Conservation (phyloP, 352 stramenopile genomes). For the Pythium brassicae region DNA sequence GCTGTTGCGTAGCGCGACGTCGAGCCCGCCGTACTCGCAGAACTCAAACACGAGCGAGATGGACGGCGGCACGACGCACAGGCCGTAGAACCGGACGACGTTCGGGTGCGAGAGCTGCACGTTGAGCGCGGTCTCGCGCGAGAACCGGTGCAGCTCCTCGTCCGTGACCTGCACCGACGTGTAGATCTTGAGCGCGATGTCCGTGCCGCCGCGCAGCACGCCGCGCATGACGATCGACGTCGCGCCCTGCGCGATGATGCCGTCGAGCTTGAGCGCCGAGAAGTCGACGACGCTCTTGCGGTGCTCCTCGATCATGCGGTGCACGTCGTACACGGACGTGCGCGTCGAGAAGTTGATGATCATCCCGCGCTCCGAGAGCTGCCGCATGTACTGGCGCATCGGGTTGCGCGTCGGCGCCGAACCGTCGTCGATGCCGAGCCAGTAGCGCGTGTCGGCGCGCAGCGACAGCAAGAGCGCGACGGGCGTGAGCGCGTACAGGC, state of each 20-base stretch:
- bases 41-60: slow-evolving; percentile 88
- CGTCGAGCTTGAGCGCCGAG: slow-evolving; percentile 61
- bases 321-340: slow-evolving; percentile 85
- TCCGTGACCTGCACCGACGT: slow-evolving; percentile 79
- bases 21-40: slow-evolving; percentile 77
- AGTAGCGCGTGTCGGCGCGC: slow-evolving; percentile 79
- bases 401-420: slow-evolving; percentile 38
- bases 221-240: slow-evolving; percentile 85
- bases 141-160: slow-evolving; percentile 79
- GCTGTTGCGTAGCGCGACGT: slow-evolving; percentile 46
- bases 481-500: slow-evolving; percentile 55
- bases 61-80: slow-evolving; percentile 78
- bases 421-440: slow-evolving; percentile 75
- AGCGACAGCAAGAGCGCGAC: slow-evolving; percentile 72
- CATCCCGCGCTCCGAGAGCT: slow-evolving; percentile 78
- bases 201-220: slow-evolving; percentile 37
- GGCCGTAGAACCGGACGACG: slow-evolving; percentile 74
- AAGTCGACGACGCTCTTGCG: slow-evolving; percentile 82
- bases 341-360: slow-evolving; percentile 86
- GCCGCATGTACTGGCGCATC: slow-evolving; percentile 69
- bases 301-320: slow-evolving; percentile 86
- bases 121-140: slow-evolving; percentile 74
- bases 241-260: slow-evolving; percentile 72
- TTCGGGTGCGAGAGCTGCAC: slow-evolving; percentile 82
- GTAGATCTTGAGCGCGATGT: slow-evolving; percentile 86